phyloP scores from a whole-genome alignment of 345 rosid species.

The Gossypium raimondii region DNA sequence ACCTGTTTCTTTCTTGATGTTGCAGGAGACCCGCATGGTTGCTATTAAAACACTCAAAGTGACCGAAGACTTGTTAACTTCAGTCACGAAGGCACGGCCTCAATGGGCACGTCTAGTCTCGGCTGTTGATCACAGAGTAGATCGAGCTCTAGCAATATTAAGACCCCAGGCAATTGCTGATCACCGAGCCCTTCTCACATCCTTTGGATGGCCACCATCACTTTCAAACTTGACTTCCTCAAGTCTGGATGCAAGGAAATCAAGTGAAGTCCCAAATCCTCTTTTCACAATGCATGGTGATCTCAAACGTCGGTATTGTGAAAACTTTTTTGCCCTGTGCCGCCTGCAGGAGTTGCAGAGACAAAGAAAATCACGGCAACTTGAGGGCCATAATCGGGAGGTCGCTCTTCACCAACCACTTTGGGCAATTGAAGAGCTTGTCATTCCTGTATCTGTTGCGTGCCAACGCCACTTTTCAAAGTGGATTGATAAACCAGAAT shows the following conservation, averaged over 20 bases:
- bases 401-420: conserved; percentile 73
- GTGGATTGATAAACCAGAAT: conserved; percentile 78
- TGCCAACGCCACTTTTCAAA: conserved; percentile 70
- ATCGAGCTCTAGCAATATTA: conserved; percentile 78
- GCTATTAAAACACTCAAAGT: conserved; percentile 56
- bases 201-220: conserved; percentile 93
- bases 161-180: conserved; percentile 94
- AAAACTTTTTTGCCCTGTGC: conserved; percentile 76
- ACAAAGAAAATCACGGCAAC: conserved; percentile 79
- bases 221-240: conserved; percentile 58
- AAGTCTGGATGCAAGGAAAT: conserved; percentile 39
- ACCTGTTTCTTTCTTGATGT: conserved; percentile 11
- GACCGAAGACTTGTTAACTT: conserved; percentile 62
- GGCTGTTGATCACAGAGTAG: conserved; percentile 90
- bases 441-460: conserved; percentile 71
- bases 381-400: conserved; percentile 58
- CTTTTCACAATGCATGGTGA: conserved; percentile 79
- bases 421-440: conserved; percentile 98
- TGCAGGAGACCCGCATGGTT: conserved; percentile 53
- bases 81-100: conserved; percentile 58
- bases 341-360: conserved; percentile 77
- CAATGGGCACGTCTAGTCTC: conserved; percentile 72
- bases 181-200: conserved; percentile 68
- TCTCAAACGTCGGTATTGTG: conserved; percentile 51
- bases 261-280: conserved; percentile 52